Base-by-base conservation (phyloP, 2,329 filamentous ascomycete species). In the Fusarium udum region DNA sequence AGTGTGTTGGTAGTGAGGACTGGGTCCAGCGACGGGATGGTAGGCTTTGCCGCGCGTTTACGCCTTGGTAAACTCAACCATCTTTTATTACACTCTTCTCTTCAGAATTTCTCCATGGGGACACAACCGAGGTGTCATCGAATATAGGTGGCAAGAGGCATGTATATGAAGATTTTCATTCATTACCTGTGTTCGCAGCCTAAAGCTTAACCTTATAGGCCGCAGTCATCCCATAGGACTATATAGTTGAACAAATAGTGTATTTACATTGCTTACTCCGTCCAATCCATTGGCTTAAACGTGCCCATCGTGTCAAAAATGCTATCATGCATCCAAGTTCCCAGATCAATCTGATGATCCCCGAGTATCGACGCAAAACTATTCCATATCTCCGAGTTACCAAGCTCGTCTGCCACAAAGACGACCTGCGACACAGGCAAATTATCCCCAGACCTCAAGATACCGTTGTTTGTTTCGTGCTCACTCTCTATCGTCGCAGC, bases 291-390 rank as follows among this genome's bases (percentile, higher is more conserved):
- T 12, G 26, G 7, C 28, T 48, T 42, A 10, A 22, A 39, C 3
- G 32, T 48, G 8, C 34, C 14, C 28, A 40, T 63, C 6, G 42
- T 61, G 13, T 63, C n/a, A 42, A 61, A 63, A 0, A 63, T 63
- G 8, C 61, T 63, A 42, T 63, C 61, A 13, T 63, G 55, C 42
- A 63, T 63, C 55, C 61, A 63, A 22, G 61, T 63, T 13, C 3
- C 42, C 2, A 18, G n/a, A 15, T 61, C 61, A n/a, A 63, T 61
- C 12, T 61, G 55, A 40, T 63, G 12, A 7, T 61, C 55, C 12
- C 8, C 55, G 4, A 49, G 55, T 42, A 61, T 48, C 1, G 42
- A 40, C 55, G 49, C 42, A 15, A 63, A 63, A 18, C 2, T 61
- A 39, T 28, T 63, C 61, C 55, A 63, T 1, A 36, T 9, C 36